Conservation (phyloP, 108 stramenopile species). For the Seminavis robusta region DNA sequence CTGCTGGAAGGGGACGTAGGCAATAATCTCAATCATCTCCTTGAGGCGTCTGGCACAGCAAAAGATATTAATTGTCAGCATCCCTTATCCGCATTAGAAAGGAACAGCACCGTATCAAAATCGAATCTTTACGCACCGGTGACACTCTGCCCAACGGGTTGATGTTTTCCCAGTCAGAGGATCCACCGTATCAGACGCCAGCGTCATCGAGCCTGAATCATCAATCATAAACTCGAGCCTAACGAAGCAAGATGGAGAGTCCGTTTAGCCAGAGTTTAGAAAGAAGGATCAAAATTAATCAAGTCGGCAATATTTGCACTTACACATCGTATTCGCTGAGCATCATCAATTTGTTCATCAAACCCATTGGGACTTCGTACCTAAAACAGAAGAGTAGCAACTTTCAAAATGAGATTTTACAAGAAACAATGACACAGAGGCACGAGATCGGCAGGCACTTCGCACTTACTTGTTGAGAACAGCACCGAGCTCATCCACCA, state of each 20-base stretch:
- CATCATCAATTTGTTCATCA: slow-evolving; percentile 43
- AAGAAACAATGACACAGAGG: no score
- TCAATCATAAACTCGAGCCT: slow-evolving; percentile 50
- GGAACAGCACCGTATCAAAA: no score
- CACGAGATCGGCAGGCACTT: slow-evolving; percentile 53
- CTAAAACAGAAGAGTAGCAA: slow-evolving; percentile 26
- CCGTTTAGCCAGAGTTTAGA: no score
- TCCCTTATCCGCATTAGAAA: no score
- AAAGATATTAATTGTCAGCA: no score
- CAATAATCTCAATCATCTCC: slow-evolving; percentile 47
- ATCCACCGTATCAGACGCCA: slow-evolving; percentile 24
- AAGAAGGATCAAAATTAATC: no score
- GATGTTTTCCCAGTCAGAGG: slow-evolving; percentile 1
- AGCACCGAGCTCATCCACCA: slow-evolving; percentile 39
- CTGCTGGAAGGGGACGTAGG: slow-evolving; percentile 38
- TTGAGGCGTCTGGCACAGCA: slow-evolving; percentile 21
- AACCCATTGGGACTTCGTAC: slow-evolving; percentile 48
- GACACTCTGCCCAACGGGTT: slow-evolving; percentile 35
- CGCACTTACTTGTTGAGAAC: slow-evolving; percentile 47
- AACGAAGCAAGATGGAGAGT: no score
- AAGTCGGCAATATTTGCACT: no score
- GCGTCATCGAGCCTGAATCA: slow-evolving; percentile 40
- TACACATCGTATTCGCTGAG: slow-evolving; percentile 23
- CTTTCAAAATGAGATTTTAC: no score
- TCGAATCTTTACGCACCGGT: no score